Conservation (phyloP, 495 filamentous ascomycete species). For the Xylaria cubensis region DNA sequence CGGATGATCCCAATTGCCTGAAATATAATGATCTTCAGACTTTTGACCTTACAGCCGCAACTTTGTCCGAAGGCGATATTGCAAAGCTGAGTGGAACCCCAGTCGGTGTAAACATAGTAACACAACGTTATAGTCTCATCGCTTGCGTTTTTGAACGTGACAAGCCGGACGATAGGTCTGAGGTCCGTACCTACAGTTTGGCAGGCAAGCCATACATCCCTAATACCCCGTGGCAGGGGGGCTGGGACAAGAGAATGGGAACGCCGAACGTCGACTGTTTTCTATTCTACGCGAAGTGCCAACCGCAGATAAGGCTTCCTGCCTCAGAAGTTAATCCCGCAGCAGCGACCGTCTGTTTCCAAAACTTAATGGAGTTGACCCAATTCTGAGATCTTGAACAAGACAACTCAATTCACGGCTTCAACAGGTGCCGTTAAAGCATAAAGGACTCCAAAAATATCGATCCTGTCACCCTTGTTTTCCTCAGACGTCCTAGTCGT, state of each 20-base stretch:
- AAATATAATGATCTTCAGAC: background rate
- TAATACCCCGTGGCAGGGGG: background rate
- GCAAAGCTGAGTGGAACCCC: too few species aligned
- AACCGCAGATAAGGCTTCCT: background rate
- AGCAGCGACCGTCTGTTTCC: background rate
- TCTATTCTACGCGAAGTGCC: background rate
- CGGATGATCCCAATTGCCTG: background rate
- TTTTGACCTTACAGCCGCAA: background rate
- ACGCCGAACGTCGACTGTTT: background rate
- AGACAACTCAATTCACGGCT: too few species aligned
- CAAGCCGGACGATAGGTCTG: background rate
- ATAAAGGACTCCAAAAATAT: too few species aligned
- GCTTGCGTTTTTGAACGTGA: background rate
- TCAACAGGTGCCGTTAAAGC: too few species aligned
- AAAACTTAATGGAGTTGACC: background rate
- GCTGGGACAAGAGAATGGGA: background rate
- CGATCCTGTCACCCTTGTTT: too few species aligned
- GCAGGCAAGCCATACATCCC: background rate
- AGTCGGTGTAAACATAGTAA: background rate
- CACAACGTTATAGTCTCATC: background rate
- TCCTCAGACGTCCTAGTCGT: too few species aligned
- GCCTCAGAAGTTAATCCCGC: background rate
- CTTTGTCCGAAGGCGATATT: background rate
- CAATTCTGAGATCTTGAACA: too few species aligned
- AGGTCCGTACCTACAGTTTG: background rate